Evolutionary conservation across 495 filamentous ascomycete genomes (phyloP).

Genomic region (Trichoderma gamsii): DNA sequence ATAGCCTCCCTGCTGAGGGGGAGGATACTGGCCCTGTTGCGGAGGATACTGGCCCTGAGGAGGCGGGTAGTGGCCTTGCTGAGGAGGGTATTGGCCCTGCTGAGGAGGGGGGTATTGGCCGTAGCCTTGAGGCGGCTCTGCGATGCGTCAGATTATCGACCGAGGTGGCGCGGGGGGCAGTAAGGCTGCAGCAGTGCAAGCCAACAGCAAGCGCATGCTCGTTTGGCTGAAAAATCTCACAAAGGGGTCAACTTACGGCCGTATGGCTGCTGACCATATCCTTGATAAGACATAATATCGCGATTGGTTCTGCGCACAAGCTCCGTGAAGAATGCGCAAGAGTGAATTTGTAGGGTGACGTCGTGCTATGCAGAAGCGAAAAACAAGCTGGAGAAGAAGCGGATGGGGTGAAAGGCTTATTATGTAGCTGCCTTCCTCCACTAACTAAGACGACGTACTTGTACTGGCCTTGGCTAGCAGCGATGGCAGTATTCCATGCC

Average conservation of each 20-base stretch:
- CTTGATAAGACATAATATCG: conserved; percentile 16
- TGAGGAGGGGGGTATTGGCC: conserved; percentile 23
- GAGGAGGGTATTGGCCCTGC: conserved; percentile 20
- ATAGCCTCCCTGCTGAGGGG: conserved; percentile 24
- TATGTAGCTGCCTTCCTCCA: background rate
- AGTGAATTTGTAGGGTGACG: background rate
- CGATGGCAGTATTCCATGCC: too few species aligned
- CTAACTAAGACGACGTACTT: too few species aligned
- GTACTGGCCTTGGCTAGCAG: too few species aligned
- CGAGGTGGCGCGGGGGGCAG: background rate
- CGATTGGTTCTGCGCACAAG: background rate
- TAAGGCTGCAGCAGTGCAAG: background rate
- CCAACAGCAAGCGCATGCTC: background rate
- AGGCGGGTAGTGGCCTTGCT: conserved; percentile 20
- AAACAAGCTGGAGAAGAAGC: background rate
- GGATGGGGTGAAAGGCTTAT: background rate
- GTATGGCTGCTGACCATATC: conserved; percentile 17
- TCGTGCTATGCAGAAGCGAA: background rate
- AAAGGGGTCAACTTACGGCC: conserved; percentile 16
- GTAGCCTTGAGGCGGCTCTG: conserved; percentile 25
- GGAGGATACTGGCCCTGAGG: conserved; percentile 22
- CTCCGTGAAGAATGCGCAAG: background rate
- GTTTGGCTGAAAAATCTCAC: background rate
- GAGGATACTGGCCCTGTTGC: conserved; percentile 23
- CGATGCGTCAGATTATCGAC: conserved; percentile 17